Evolutionary conservation across 164 flowering plant genomes (phyloP), one percentile per base, ranked within the genome.

Genomic region (Liriodendron chinense): DNA sequence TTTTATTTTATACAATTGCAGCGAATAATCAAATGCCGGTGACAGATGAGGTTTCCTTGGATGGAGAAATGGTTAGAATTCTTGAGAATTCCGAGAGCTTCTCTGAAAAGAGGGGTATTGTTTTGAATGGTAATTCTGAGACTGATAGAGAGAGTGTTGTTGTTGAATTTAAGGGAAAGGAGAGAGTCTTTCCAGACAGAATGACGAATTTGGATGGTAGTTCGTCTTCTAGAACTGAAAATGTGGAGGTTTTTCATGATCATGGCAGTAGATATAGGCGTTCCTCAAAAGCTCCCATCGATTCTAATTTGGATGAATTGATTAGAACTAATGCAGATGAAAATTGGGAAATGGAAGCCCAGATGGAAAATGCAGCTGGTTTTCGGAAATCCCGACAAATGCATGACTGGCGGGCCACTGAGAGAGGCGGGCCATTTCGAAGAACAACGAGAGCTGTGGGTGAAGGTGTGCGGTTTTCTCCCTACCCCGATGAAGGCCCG

Each of bases 401-500:
- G 25, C 28, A 71, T 0, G 65, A 57, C 13, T 20, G 59, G 57
- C 22, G 26, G 28, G 28, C 71, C 47, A 16, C 47, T 9, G 71
- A 74, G 20, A 68, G 72, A 22, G 71, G 57, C 12, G 64, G 72
- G 21, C 64, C 78, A 53, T 71, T 74, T 49, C 25, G 71, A 43
- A 74, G 86, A 65, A 70, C 43, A 20, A 79, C 75, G 7, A 74
- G 79, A 57, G 47, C 67, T 74, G 80, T 47, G n/a, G 47, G 47
- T 24, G 82, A 78, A 74, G 82, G 71, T 47, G 76, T 71, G 64
- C 76, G 84, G 65, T 81, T 76, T 76, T 78, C 75, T 53, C 77
- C 76, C 0, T 79, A 87, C 73, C 73, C 79, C 9, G 84, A 80
- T 63, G 89, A 82, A 72, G 89, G 86, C 49, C 81, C 88, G 8